phyloP scores from a whole-genome alignment of 768 basidiomycete species.

The Phanerodontia chrysosporium region DNA sequence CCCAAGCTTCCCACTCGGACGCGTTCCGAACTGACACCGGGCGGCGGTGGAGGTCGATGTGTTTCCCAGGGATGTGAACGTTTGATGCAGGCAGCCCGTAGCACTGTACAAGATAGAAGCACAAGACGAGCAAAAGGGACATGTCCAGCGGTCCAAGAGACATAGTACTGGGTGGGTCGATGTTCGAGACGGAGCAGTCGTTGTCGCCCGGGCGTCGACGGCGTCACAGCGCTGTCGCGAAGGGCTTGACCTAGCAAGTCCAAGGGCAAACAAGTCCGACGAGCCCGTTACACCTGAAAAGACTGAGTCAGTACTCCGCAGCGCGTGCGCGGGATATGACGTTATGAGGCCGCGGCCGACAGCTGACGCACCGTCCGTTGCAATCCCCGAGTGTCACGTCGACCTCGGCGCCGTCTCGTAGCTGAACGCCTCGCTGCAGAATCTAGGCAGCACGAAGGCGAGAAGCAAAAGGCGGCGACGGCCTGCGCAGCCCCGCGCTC shows the following conservation, averaged over 20 bases:
- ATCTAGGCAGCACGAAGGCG: too few relatives aligned
- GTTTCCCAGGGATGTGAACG: not conserved
- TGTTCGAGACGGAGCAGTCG: not conserved
- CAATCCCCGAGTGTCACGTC: too few relatives aligned
- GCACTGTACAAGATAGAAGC: not conserved
- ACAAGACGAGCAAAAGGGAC: not conserved
- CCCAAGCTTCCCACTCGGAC: slow-evolving; percentile 10
- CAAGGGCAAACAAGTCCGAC: not conserved
- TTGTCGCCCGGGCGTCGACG: not conserved
- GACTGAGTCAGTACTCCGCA: not conserved
- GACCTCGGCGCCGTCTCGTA: too few relatives aligned
- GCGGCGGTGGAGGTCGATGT: not conserved
- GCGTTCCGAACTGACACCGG: not conserved
- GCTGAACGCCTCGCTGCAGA: too few relatives aligned
- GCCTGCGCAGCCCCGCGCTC: too few relatives aligned
- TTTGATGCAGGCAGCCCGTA: not conserved
- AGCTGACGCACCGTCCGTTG: too few relatives aligned
- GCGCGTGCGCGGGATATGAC: too few relatives aligned
- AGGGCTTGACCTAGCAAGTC: not conserved
- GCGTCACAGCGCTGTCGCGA: not conserved
- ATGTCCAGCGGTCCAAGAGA: not conserved
- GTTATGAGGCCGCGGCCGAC: too few relatives aligned
- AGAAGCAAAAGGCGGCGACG: too few relatives aligned
- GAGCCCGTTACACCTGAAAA: not conserved
- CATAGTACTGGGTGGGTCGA: not conserved